phyloP scores from a whole-genome alignment of 2,329 filamentous ascomycete species.

The Aspergillus persii region DNA sequence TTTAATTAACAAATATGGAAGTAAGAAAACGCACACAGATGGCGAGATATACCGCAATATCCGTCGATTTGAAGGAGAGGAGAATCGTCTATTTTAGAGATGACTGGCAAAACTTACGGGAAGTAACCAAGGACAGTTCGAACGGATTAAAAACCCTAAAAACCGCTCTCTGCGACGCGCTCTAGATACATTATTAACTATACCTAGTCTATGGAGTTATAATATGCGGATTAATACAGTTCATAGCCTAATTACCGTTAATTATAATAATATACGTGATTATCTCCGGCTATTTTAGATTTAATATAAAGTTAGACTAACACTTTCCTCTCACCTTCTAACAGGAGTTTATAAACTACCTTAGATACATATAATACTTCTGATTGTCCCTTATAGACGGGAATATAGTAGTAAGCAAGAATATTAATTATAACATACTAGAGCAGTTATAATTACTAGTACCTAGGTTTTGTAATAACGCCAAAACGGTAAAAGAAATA shows the following conservation, averaged over 20 bases:
- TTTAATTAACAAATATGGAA: conserved; percentile 13
- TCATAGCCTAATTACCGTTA: conserved; percentile 13
- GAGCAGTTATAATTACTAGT: conserved; percentile 17
- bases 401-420: conserved; percentile 13
- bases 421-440: conserved; percentile 20
- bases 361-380: conserved; percentile 16
- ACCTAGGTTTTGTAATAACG: conserved; percentile 15
- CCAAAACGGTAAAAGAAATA: conserved; percentile 11
- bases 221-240: conserved; percentile 17
- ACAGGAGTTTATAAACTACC: conserved; percentile 22
- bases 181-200: conserved; percentile 12
- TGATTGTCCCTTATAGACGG: conserved; percentile 19
- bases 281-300: neutral
- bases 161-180: conserved; percentile 5
- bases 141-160: conserved; percentile 4
- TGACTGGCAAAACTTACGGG: conserved; percentile 10
- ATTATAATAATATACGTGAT: conserved; percentile 15
- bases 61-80: conserved; percentile 8
- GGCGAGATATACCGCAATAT: conserved; percentile 12
- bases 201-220: conserved; percentile 10
- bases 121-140: conserved; percentile 10
- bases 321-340: neutral
- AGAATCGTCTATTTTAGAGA: conserved; percentile 2
- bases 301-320: too few species aligned
- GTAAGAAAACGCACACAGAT: conserved; percentile 8